phyloP scores from a whole-genome alignment of 305 asterid species.

The Fraxinus albicans region DNA sequence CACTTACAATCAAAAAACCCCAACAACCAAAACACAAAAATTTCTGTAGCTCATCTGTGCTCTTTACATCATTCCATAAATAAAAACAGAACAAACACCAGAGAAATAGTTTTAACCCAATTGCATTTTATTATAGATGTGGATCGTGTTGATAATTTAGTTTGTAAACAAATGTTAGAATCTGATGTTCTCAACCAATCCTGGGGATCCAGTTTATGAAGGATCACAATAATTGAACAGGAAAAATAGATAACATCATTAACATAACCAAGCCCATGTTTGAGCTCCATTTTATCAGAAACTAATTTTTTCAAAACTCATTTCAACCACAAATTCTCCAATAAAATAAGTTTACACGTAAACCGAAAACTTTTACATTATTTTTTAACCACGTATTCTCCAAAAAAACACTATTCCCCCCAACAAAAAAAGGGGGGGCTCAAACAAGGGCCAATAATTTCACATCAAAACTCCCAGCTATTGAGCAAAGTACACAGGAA shows the following conservation, averaged over 20 bases:
- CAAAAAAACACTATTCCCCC: no score
- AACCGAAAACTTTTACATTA: no score
- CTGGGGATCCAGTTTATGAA: neutral
- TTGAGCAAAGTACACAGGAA: neutral
- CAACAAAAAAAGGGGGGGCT: no score
- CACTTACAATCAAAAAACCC: neutral
- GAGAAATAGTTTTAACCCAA: neutral
- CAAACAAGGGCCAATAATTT: neutral
- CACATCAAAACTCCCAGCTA: neutral
- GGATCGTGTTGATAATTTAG: neutral
- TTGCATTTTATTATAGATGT: neutral
- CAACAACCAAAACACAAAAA: neutral
- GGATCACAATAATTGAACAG: neutral
- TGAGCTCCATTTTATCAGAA: neutral
- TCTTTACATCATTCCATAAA: neutral
- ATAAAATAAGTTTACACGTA: no score
- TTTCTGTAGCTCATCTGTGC: neutral
- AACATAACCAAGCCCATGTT: neutral
- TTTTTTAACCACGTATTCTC: neutral
- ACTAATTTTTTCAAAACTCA: no score
- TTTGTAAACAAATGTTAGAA: neutral
- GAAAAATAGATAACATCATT: neutral
- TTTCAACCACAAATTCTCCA: no score
- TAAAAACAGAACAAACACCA: neutral
- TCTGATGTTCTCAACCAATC: neutral